phyloP scores from a whole-genome alignment of 2,329 filamentous ascomycete species.

The Graphilbum fragrans region DNA sequence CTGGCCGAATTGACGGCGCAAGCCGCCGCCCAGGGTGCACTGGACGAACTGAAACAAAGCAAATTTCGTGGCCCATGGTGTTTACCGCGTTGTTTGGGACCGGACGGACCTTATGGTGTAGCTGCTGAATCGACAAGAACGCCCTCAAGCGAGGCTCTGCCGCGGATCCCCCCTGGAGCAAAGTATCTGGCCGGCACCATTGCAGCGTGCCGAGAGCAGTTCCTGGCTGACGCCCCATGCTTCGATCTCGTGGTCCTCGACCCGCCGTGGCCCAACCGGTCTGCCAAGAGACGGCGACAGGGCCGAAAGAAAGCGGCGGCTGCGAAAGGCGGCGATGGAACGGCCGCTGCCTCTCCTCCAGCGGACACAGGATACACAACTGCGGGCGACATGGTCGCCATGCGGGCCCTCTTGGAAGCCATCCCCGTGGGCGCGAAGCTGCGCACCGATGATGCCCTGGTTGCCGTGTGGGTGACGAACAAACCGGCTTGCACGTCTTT shows the following conservation, averaged over 20 bases:
- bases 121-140: conserved; percentile 2
- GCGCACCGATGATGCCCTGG: conserved; percentile 35
- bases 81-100: conserved; percentile 20
- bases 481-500: conserved; percentile 47
- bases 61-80: conserved; percentile 31
- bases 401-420: conserved; percentile 34
- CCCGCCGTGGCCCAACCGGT: conserved; percentile 73
- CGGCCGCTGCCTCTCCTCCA: conserved; percentile 10
- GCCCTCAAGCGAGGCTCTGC: background rate
- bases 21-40: conserved; percentile 31
- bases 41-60: conserved; percentile 21
- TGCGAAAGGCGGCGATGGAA: conserved; percentile 11
- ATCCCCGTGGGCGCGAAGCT: conserved; percentile 47
- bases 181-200: conserved; percentile 37
- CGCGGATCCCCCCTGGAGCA: conserved; percentile 27
- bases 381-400: conserved; percentile 30
- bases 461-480: conserved; percentile 72
- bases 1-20: conserved; percentile 41
- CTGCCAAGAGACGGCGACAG: conserved; percentile 32
- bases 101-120: background rate
- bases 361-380: conserved; percentile 23
- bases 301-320: background rate
- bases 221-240: conserved; percentile 26
- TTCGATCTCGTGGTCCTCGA: conserved; percentile 64
- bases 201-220: conserved; percentile 23